A percentile compares a stretch with the other conserved stretches of the same genome.
phyloP scores from a whole-genome alignment of 2,329 filamentous ascomycete species.

The Neurospora sp. region DNA sequence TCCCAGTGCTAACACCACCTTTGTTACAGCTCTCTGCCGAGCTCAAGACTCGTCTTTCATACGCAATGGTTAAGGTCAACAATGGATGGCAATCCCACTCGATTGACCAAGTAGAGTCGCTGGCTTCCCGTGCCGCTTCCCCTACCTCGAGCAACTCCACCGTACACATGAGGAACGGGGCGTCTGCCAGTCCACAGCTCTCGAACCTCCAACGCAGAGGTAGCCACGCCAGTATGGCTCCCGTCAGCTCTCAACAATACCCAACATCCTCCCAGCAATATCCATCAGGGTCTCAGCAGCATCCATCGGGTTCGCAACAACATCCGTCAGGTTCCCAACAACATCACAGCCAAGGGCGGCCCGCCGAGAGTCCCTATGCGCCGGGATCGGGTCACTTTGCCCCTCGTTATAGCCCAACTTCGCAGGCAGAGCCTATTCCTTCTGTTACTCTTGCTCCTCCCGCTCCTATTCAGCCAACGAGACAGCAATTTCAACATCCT shows the following conservation, averaged over 20 bases:
- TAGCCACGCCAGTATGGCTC: conserved; percentile 7
- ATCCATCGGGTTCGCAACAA: not conserved
- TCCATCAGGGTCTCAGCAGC: not conserved
- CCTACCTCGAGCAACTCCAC: conserved; percentile 50
- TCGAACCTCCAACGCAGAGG: conserved; percentile 26
- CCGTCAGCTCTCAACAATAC: conserved; percentile 2
- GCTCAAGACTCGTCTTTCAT: conserved; percentile 74
- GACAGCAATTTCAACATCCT: conserved; percentile 19
- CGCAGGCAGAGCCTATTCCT: not conserved
- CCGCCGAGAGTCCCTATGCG: conserved; percentile 6
- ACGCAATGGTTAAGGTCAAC: conserved; percentile 89
- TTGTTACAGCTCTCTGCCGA: conserved; percentile 58
- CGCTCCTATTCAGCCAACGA: conserved; percentile 43
- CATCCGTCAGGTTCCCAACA: not conserved
- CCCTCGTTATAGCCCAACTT: conserved; percentile 9
- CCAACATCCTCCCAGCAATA: not conserved
- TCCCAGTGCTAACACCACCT: conserved; percentile 9
- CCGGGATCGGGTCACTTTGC: conserved; percentile 7
- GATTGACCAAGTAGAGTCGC: conserved; percentile 66
- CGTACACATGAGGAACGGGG: conserved; percentile 38
- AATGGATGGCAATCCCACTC: conserved; percentile 76
- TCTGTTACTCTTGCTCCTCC: conserved; percentile 36
- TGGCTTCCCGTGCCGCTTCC: conserved; percentile 59
- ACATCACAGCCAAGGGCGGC: not conserved
- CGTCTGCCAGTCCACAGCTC: conserved; percentile 45